phyloP scores from a whole-genome alignment of 345 rosid species.

The Aegle marmelos region DNA sequence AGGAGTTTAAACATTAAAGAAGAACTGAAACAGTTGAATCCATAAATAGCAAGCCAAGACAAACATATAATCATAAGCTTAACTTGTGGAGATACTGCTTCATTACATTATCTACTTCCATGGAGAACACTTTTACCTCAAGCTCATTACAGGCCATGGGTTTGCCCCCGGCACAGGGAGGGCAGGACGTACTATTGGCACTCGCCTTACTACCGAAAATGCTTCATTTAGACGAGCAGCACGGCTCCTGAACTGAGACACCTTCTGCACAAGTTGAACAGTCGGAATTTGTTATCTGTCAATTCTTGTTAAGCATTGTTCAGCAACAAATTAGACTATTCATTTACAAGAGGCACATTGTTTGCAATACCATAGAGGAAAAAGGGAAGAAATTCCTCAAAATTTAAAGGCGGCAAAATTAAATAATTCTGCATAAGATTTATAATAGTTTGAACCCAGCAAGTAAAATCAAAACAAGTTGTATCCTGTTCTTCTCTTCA shows the following conservation, averaged over 20 bases:
- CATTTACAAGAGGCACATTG: not conserved
- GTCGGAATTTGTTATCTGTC: not conserved
- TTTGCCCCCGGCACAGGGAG: constrained; percentile 59
- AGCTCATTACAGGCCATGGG: constrained; percentile 80
- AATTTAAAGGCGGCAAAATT: not conserved
- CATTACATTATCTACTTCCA: not conserved
- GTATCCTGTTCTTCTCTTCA: not conserved
- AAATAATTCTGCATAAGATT: too few species aligned
- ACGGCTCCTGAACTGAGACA: constrained; percentile 62
- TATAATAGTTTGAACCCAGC: not conserved
- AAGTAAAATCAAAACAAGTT: not conserved
- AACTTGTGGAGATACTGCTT: constrained; percentile 16
- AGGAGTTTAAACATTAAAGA: constrained; percentile 6
- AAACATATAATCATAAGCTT: constrained; percentile 4
- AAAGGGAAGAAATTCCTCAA: not conserved
- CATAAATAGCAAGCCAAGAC: constrained; percentile 11
- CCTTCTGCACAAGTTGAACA: constrained; percentile 49
- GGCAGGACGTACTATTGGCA: constrained; percentile 71
- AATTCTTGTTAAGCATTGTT: not conserved
- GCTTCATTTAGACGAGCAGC: constrained; percentile 86
- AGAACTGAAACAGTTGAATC: constrained; percentile 6
- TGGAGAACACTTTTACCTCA: constrained; percentile 40
- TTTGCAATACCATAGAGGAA: not conserved
- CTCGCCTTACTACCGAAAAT: constrained; percentile 75
- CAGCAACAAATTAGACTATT: not conserved